These are phyloP conservation scores for Boeremia lycopersici DNA, from an alignment of 2,329 filamentous ascomycete genomes.

Conservation along the genomic window DNA sequence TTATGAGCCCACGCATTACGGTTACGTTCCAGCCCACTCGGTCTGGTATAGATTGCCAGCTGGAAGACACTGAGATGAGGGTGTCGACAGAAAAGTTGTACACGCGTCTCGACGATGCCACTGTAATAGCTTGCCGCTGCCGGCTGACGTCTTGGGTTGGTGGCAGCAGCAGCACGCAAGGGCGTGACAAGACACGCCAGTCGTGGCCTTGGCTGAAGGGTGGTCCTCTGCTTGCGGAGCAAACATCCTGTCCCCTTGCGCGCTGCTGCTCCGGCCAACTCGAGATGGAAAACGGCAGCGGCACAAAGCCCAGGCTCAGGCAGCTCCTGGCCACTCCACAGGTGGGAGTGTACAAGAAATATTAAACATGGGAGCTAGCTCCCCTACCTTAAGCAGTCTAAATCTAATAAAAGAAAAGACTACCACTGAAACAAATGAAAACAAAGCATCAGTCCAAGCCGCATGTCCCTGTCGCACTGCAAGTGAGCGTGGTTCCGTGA, in stretches of 20 bases:
- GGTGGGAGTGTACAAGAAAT: constrained; percentile 7
- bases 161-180: constrained; percentile 12
- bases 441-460: background rate
- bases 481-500: background rate
- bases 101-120: constrained; percentile 47
- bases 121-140: constrained; percentile 43
- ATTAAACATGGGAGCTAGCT: constrained; percentile 11
- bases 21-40: constrained; percentile 34
- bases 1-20: constrained; percentile 42
- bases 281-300: constrained; percentile 1
- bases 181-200: constrained; percentile 41
- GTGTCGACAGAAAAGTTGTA: constrained; percentile 48
- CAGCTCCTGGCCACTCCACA: constrained; percentile 6
- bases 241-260: constrained; percentile 29
- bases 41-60: constrained; percentile 50
- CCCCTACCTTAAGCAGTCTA: constrained; percentile 15
- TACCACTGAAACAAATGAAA: constrained; percentile 4
- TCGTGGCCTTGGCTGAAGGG: constrained; percentile 37
- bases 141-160: constrained; percentile 1
- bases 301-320: constrained; percentile 11
- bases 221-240: constrained; percentile 49
- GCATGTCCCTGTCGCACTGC: background rate
- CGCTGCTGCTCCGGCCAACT: background rate
- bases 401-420: constrained; percentile 17
- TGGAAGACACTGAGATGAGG: constrained; percentile 38